Base-by-base conservation (phyloP, 768 basidiomycete species). In the Austroboletus eburneus region DNA sequence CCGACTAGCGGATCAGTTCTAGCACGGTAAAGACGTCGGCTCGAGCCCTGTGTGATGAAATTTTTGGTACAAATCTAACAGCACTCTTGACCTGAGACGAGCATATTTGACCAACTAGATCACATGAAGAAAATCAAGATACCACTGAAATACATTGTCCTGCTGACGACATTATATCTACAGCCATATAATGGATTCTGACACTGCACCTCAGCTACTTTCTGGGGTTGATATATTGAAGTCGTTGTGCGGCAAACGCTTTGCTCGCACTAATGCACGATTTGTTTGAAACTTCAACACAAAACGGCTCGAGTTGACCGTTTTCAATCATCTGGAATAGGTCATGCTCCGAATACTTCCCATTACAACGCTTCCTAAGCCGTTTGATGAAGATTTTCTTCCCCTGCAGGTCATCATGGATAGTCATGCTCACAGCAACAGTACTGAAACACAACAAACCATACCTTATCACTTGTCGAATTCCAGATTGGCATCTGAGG, bases 281-380 rank as follows among this genome's bases (percentile, higher is more conserved):
- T 37, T 47, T 57, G n/a, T 62, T 55, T 12, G 52, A 57, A 12
- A 77, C 56, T 43, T 72, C 65, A 25, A 77, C 54, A 25, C 70
- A 72, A 23, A 81, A 62, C 42, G 79, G 76, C 44, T 63, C 61
- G n/a, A 82, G 62, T 20, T 58, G 64, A 8, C 72, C 72, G 22
- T 49, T 52, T 18, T 71, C 68, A 14, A 85, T 61, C 54, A 66
- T 64, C 16, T 46, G 57, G 3, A 37, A 48, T 36, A 81, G 66
- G 12, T 72, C 68, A 14, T 49, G 51, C 32, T 65, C 64, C 17
- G 64, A 55, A 21, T 66, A 45, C 48, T 56, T 54, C 13, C 57
- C 62, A n/a, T 61, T 57, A 36, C 68, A 72, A 13, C 69, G 69
- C 37, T 65, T 61, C 50, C 58, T 45, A 18, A 75, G 57, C 36